Evolutionary conservation across 2,329 filamentous ascomycete genomes (phyloP), one percentile per base, ranked within the genome.

Genomic region (Aureobasidium sp.): DNA sequence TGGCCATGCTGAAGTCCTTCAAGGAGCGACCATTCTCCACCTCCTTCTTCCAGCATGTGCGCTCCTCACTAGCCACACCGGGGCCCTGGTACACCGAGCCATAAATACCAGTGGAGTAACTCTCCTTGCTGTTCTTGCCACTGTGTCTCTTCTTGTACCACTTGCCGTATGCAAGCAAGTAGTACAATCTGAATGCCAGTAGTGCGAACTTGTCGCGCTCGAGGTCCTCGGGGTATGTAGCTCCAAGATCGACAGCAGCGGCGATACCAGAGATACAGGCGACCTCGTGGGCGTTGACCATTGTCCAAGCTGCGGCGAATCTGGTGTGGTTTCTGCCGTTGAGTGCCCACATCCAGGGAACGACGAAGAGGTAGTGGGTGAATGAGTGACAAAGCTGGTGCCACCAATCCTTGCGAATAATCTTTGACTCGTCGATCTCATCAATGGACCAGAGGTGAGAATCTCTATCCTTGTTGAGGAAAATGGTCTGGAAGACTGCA

Each of bases 311-410:
- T 1, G 83, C 84, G 0, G 86, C 87, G 69, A 84, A 89, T 26
- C 79, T 76, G 0, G 87, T 90, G 53, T 78, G 77, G 29, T 83
- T 84, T 64, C 78, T 82, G 0, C 86, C 86, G 66, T 91, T 86
- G 3, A 91, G 79, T 27, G 87, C 82, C 86, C 87, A 87, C 80
- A 91, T 82, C 65, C 84, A 84, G 0, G 87, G 87, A 1, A 91
- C 85, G 66, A 87, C 85, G 37, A 84, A 79, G 1, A 82, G 69
- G 68, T 87, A 87, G 67, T 87, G 85, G 37, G 83, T 83, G 80
- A 80, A 87, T 3, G 79, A 77, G 67, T 87, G 83, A 61, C 82
- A 84, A 12, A 87, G 77, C 71, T 87, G 85, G 69, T 87, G 85
- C 85, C 85, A 87, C 84, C 84, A 87, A 64, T 87, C 83, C 64